Conservation (phyloP, 176 grass and related monocot species). For the Zea luxurians region DNA sequence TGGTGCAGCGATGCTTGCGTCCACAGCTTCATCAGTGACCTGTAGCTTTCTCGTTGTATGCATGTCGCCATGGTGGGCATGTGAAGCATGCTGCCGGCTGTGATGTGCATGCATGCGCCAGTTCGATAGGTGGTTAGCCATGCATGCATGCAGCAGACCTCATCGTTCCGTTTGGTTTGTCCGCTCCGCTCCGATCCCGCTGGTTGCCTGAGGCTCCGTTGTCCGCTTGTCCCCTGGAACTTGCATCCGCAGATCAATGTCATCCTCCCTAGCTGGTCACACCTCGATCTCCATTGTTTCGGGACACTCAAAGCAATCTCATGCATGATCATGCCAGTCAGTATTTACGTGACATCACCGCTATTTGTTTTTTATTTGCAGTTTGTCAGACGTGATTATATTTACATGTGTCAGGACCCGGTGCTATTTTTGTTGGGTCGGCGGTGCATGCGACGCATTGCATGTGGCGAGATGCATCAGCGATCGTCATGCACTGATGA, state of each 20-base stretch:
- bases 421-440: too few relatives aligned
- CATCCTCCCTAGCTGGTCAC: background rate
- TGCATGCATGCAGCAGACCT: background rate
- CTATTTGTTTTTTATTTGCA: too few relatives aligned
- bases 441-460: background rate
- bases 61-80: slow-evolving; percentile 14
- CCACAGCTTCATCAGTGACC: slow-evolving; percentile 18
- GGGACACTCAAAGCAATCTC: slow-evolving; percentile 23
- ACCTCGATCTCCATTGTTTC: slow-evolving; percentile 14
- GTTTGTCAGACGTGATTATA: too few relatives aligned
- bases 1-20: background rate
- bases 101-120: background rate
- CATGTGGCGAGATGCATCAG: background rate
- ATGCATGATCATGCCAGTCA: background rate
- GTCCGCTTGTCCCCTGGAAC: background rate
- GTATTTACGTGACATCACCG: too few relatives aligned
- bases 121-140: background rate
- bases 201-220: background rate
- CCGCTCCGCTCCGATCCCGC: too few relatives aligned
- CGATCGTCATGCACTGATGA: background rate
- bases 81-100: background rate
- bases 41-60: slow-evolving; percentile 31
- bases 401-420: too few relatives aligned
- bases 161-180: background rate
- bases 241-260: too few relatives aligned